Conservation (phyloP, 2,329 filamentous ascomycete species). For the Scorias spongiosa region DNA sequence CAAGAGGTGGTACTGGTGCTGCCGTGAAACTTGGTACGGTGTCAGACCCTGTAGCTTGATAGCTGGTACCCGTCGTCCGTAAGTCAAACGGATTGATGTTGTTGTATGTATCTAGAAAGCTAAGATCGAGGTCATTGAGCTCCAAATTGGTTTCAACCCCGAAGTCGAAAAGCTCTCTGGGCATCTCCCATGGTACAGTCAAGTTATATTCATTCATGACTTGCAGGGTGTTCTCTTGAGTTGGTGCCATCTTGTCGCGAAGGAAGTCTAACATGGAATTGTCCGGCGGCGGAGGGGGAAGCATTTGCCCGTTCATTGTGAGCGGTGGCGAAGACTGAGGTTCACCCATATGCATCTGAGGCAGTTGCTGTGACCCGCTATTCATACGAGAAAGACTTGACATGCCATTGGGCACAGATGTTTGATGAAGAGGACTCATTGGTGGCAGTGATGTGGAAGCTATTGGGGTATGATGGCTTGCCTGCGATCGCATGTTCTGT, state of each 20-base stretch:
- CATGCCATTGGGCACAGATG: background rate
- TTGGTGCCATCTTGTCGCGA: constrained; percentile 16
- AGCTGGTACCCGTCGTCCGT: constrained; percentile 18
- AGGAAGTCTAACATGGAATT: constrained; percentile 21
- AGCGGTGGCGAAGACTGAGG: constrained; percentile 6
- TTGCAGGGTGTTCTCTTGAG: constrained; percentile 10
- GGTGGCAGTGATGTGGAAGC: background rate
- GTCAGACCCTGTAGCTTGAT: constrained; percentile 17
- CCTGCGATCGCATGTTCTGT: background rate
- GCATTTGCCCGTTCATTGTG: constrained; percentile 14
- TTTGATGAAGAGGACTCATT: background rate
- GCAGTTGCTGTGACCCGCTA: constrained; percentile 6
- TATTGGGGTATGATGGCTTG: background rate
- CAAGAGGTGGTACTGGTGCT: constrained; percentile 17
- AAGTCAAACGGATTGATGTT: constrained; percentile 28
- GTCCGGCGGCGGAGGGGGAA: constrained; percentile 13
- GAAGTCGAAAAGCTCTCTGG: constrained; percentile 30
- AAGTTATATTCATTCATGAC: constrained; percentile 14
- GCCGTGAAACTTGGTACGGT: constrained; percentile 20
- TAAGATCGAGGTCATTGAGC: constrained; percentile 30
- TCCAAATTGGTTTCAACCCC: constrained; percentile 31
- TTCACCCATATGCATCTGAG: constrained; percentile 5
- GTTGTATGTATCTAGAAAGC: constrained; percentile 31
- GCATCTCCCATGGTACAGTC: constrained; percentile 24
- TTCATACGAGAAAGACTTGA: constrained; percentile 9